These are phyloP conservation scores for Tarenaya hassleriana DNA, from an alignment of 345 rosid species.

Conservation along the genomic window DNA sequence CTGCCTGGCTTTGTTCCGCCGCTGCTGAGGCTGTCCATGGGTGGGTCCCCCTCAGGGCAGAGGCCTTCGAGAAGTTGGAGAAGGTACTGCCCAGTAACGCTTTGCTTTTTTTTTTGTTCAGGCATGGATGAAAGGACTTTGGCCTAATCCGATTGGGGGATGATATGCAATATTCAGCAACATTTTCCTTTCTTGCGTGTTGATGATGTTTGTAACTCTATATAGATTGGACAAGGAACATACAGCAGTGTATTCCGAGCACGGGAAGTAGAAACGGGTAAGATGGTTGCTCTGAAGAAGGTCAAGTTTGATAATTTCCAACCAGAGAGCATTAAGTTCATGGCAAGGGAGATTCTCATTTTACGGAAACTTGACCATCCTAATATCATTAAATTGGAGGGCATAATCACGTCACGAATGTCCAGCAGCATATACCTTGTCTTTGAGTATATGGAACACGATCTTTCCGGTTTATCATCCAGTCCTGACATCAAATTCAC, in stretches of 20 bases:
- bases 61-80: conserved; percentile 65
- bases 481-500: conserved; percentile 47
- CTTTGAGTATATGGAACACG: conserved; percentile 84
- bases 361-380: conserved; percentile 79
- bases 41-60: conserved; percentile 66
- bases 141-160: no score
- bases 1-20: conserved; percentile 58
- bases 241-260: conserved; percentile 80
- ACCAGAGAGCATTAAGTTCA: conserved; percentile 67
- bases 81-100: no score
- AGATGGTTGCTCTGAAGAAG: conserved; percentile 70
- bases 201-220: conserved; percentile 11
- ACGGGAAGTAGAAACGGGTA: conserved; percentile 59
- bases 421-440: conserved; percentile 63
- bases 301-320: conserved; percentile 68
- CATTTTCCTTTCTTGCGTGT: neutral
- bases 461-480: conserved; percentile 62
- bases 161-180: no score
- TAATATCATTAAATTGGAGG: conserved; percentile 61
- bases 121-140: neutral
- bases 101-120: conserved; percentile 10
- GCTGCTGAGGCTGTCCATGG: conserved; percentile 69
- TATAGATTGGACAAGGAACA: conserved; percentile 84
- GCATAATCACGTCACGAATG: conserved; percentile 57
- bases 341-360: conserved; percentile 73